Evolutionary conservation across 176 grass and related monocot genomes (phyloP).

Genomic region (Elaeis guineensis): DNA sequence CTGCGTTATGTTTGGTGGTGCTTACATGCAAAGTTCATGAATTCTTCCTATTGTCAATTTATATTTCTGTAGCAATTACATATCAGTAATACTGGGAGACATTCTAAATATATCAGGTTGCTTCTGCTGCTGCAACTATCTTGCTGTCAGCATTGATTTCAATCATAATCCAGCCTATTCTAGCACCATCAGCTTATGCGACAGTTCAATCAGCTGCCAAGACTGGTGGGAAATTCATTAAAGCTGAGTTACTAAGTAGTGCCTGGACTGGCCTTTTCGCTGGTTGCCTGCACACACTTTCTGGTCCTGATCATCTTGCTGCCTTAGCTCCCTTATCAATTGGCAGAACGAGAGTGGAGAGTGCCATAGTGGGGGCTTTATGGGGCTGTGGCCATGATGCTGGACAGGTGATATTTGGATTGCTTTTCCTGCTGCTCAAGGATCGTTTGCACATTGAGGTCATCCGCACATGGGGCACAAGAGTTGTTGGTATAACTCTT

Average conservation of each 20-base stretch:
- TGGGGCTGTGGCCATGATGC: constrained; percentile 99
- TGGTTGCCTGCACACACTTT: constrained; percentile 93
- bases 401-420: constrained; percentile 86
- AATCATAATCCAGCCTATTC: constrained; percentile 11
- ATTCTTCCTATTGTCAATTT: neutral
- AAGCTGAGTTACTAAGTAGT: constrained; percentile 64
- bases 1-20: too few relatives aligned
- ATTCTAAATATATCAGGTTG: constrained; percentile 8
- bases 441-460: constrained; percentile 90
- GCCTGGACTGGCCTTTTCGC: constrained; percentile 89
- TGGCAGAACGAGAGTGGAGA: constrained; percentile 74
- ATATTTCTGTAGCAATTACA: too few relatives aligned
- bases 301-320: constrained; percentile 91
- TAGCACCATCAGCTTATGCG: constrained; percentile 41
- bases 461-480: constrained; percentile 73
- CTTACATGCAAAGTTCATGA: neutral
- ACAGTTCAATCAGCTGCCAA: constrained; percentile 30
- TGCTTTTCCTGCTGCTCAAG: constrained; percentile 90
- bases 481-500: constrained; percentile 88
- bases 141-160: constrained; percentile 12
- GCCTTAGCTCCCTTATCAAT: constrained; percentile 84
- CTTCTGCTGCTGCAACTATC: neutral
- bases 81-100: too few relatives aligned
- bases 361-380: constrained; percentile 87
- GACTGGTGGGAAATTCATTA: constrained; percentile 35